Evolutionary conservation across 1,284 basidiomycete genomes (phyloP), one percentile per base, ranked within the genome.

Genomic region (Austroboletus novae-zelandiae): DNA sequence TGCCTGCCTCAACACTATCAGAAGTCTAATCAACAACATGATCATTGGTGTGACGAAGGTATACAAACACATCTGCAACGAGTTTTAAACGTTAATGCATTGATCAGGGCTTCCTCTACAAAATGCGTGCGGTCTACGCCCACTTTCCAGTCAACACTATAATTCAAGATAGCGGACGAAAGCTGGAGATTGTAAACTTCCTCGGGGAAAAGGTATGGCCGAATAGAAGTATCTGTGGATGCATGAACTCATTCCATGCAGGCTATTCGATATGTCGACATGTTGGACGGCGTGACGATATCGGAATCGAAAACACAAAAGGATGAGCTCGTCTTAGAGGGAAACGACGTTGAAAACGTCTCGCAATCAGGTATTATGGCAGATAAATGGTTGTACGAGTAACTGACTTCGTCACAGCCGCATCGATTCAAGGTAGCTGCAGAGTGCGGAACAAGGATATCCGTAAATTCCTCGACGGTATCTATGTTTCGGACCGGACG

Each of bases 141-240:
- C 97, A 99, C 83, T 99, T 99, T 83, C 97, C 97, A 60, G 98
- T 99, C 83, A 99, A 99, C 82, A 89, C 92, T 71, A 98, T 99
- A 74, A 94, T 98, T 69, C 86, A 90, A 71, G 87, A 90, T 40
- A 76, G 77, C 62, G 93, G 92, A 52, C 70, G 71, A 50, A 78
- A 86, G 48, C 74, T 98, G 54, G 96, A 99, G 75, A 99, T 99
- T 77, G 89, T 98, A 67, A 99, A 99, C 80, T 99, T 98, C 81
- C 80, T 97, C 71, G 93, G 95, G 62, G 91, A 94, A 81, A 94
- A 96, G 84, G 89, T 89, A 50, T 20, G 72, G 55, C 23, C 27
- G 35, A 11, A 30, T 8, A 44, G 23, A 17, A 35, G 18, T 29
- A n/a, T 6, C 32, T 23, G 18, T 9, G 9, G 15, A 40, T 31